A percentile compares a stretch with the other conserved stretches of the same genome.
Evolutionary conservation across 768 basidiomycete species (phyloP).

Genomic region (Boletus rubropictus): DNA sequence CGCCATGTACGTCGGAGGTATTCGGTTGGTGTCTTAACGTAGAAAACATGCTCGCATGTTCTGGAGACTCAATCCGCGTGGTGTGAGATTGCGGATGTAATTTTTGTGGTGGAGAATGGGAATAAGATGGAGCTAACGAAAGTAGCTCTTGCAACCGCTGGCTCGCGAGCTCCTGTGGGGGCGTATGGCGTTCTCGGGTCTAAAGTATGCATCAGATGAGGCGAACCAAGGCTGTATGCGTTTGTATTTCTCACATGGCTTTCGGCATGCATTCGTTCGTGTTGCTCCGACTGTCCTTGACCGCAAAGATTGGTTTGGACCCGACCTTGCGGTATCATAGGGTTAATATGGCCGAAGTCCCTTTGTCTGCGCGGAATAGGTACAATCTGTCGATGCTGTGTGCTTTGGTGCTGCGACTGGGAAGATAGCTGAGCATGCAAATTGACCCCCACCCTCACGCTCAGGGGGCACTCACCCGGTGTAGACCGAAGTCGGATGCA

Average conservation of each 20-base stretch:
- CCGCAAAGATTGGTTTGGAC: background rate
- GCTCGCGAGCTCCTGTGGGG: constrained; percentile 10
- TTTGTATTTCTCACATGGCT: constrained; percentile 1
- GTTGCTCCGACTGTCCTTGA: background rate
- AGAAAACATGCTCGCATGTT: background rate
- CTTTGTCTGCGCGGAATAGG: constrained; percentile 11
- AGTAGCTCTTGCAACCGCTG: constrained; percentile 26
- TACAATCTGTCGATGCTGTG: constrained; percentile 9
- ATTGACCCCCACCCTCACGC: background rate
- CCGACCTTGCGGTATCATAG: background rate
- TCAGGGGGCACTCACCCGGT: background rate
- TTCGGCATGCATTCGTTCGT: constrained; percentile 4
- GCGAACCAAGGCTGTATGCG: background rate
- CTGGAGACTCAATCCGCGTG: constrained; percentile 1
- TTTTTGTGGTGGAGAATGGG: background rate
- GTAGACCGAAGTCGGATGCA: background rate
- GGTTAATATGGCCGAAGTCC: background rate
- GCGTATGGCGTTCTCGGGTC: background rate
- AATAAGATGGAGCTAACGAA: constrained; percentile 5
- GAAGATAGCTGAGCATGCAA: background rate
- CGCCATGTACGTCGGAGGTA: background rate
- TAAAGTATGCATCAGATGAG: background rate
- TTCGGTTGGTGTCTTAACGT: background rate
- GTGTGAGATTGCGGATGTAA: background rate
- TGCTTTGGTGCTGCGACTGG: background rate